Conservation (phyloP, 179 eudicot species). For the Silene vulgaris region DNA sequence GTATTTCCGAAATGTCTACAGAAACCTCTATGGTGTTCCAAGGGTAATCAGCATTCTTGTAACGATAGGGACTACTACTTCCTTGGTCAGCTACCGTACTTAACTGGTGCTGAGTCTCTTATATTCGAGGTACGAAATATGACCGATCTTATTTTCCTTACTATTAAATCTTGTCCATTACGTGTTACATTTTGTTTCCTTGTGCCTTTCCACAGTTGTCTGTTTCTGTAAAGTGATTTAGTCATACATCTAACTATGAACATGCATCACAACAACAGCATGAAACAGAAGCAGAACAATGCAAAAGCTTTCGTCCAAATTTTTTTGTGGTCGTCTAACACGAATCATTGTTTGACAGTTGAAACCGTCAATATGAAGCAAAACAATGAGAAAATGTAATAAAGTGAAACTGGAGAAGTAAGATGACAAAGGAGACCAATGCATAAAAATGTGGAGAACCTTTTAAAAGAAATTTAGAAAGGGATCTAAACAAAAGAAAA, state of each 20-base stretch:
- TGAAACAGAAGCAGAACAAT: neutral
- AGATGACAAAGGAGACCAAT: neutral
- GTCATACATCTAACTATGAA: neutral
- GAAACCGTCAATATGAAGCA: neutral
- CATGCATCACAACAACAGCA: neutral
- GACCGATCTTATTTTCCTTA: neutral
- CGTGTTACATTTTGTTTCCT: neutral
- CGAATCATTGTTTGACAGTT: neutral
- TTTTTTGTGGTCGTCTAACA: neutral
- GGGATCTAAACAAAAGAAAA: neutral
- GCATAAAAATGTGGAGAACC: neutral
- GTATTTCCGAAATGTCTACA: constrained; percentile 34
- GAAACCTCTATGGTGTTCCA: constrained; percentile 87
- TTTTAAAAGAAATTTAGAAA: neutral
- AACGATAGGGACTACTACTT: constrained; percentile 61
- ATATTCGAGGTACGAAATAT: constrained; percentile 55
- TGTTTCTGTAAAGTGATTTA: constrained; percentile 5
- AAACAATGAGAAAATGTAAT: neutral
- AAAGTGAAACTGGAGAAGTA: neutral
- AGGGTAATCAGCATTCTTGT: constrained; percentile 44
- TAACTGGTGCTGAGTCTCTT: constrained; percentile 57
- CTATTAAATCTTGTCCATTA: neutral
- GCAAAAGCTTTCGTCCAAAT: neutral
- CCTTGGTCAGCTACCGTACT: constrained; percentile 83
- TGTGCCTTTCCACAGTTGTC: neutral